Evolutionary conservation across 2,329 filamentous ascomycete species (phyloP), one percentile per base, ranked within the genome.

Genomic region (Pseudogymnoascus sp.): DNA sequence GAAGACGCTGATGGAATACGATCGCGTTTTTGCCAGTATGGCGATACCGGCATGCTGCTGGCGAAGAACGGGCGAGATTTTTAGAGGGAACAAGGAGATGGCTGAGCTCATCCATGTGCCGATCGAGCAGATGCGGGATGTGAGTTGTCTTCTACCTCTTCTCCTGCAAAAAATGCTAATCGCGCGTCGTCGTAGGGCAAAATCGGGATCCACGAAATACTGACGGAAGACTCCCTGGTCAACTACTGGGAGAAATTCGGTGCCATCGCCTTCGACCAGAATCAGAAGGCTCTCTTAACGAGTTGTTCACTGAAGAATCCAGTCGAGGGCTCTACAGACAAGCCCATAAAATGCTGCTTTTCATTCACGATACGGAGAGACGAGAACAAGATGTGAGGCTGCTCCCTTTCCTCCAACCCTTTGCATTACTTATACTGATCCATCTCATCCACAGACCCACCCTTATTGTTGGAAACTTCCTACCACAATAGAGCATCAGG

Each of bases 201-300:
- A 71, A 88, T 97, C 67, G 91, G 95, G 11, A 84, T 99, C 59
- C 95, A 99, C 74, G 93, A 99, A 74, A 96, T 99, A 66, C 85
- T 99, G 49, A 92, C 91, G 2, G 95, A 99, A 77, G 91, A 96
- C 66, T 96, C 93, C 42, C 85, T 96, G 65, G 95, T 97, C 62
- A 90, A 91, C 70, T 99, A 99, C 72, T 99, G 95, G 95, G 95
- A 99, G 76, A 96, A 99, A 72, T 99, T 99, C 72, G 93, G 93
- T 60, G 93, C 92, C 4, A 97, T 99, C 70, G 96, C 95, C 8
- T 99, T 99, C 75, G 95, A 99, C 73, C 86, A 88, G 63, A 88
- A 86, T 8, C 95, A 97, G 73, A 96, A 99, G 74, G 96, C 93
- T 21, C 91, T 99, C 71, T 80, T 99, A 68, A 99, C 95, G 21